Conservation (phyloP, 106 monocot genomes). For the Platanthera zijinensis region DNA sequence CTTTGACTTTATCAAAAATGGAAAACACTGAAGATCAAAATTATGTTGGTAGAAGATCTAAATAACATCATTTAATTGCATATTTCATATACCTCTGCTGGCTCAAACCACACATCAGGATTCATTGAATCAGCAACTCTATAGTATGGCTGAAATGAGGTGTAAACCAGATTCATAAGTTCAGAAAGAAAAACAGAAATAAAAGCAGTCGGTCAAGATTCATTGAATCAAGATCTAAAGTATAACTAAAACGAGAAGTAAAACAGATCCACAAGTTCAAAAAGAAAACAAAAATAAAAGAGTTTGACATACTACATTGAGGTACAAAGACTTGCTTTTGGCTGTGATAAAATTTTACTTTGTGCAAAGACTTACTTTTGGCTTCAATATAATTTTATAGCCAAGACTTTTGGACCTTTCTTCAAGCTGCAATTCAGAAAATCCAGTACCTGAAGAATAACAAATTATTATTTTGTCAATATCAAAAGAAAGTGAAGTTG, state of each 20-base stretch:
- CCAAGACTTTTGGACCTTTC: constrained; percentile 78
- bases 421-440: constrained; percentile 84
- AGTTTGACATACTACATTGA: background rate
- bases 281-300: background rate
- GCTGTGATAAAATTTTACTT: constrained; percentile 61
- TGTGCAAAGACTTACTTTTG: constrained; percentile 42
- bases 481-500: background rate
- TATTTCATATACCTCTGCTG: constrained; percentile 58
- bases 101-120: constrained; percentile 99
- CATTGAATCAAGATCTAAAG: too few relatives aligned
- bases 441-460: constrained; percentile 70
- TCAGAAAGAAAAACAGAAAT: background rate
- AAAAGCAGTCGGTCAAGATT: too few relatives aligned
- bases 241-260: too few relatives aligned
- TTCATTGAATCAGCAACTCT: constrained; percentile 72
- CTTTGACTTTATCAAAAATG: background rate
- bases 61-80: background rate
- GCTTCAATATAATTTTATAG: constrained; percentile 61
- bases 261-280: too few relatives aligned
- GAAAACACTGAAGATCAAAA: background rate
- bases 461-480: constrained; percentile 2
- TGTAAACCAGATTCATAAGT: background rate
- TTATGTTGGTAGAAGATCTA: background rate
- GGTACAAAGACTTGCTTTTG: constrained; percentile 43
- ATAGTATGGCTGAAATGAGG: constrained; percentile 76